A percentile compares a stretch with the other conserved stretches of the same genome.
These are phyloP conservation scores for Sporothrix pseudoabietina DNA, from an alignment of 2,329 filamentous ascomycete species.

Conservation along the genomic window DNA sequence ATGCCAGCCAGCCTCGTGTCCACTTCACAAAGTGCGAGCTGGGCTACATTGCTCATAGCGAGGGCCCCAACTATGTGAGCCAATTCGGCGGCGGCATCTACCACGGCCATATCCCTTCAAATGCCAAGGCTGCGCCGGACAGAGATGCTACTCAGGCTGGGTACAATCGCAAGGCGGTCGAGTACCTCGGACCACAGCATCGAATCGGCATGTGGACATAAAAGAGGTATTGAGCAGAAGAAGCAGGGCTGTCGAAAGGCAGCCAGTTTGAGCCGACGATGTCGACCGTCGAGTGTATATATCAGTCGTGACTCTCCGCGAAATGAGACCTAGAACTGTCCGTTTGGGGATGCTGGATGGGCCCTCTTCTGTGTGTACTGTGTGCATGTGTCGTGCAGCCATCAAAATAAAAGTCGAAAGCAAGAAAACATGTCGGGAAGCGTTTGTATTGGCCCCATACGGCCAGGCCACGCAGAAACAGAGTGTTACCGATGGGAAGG, in stretches of 20 bases:
- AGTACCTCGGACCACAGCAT: not conserved
- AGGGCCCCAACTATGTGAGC: constrained; percentile 48
- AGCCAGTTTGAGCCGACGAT: not conserved
- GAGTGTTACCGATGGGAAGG: not conserved
- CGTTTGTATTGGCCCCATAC: not conserved
- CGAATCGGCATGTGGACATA: constrained; percentile 2
- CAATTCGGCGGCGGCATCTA: constrained; percentile 11
- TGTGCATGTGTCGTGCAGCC: not conserved
- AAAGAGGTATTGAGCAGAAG: not conserved
- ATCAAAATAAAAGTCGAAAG: not conserved
- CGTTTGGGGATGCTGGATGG: not conserved
- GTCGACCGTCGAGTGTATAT: not conserved
- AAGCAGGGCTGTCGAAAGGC: not conserved
- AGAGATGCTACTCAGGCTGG: not conserved
- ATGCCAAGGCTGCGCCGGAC: not conserved
- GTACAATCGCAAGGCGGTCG: not conserved
- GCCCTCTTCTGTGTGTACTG: not conserved
- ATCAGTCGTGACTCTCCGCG: not conserved
- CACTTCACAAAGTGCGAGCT: constrained; percentile 55
- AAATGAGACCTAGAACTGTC: not conserved
- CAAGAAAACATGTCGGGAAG: not conserved
- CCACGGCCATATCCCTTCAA: not conserved
- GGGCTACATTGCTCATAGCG: constrained; percentile 58
- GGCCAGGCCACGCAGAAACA: not conserved
- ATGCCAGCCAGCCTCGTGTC: constrained; percentile 52